A percentile compares a stretch with the other conserved stretches of the same genome.
Conservation (phyloP, 2,329 filamentous ascomycete species). For the Penicillium decumbens region DNA sequence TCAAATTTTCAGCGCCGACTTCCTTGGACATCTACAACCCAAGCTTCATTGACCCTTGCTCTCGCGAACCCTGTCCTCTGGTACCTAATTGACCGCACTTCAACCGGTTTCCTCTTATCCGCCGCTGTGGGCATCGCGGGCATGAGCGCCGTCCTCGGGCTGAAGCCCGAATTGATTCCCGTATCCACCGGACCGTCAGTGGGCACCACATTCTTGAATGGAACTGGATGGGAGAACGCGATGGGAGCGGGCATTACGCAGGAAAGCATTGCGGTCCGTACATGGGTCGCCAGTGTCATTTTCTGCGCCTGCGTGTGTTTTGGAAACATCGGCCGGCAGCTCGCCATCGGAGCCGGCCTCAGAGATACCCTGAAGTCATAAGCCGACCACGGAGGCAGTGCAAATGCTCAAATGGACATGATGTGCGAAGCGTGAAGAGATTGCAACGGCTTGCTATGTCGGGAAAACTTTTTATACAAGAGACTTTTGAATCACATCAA, state of each 20-base stretch:
- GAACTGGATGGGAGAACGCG: slow-evolving; percentile 29
- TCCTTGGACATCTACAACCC: slow-evolving; percentile 91
- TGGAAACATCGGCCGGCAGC: slow-evolving; percentile 82
- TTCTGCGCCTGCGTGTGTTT: slow-evolving; percentile 96
- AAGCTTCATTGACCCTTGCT: slow-evolving; percentile 82
- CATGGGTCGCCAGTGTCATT: slow-evolving; percentile 88
- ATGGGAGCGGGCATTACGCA: slow-evolving; percentile 38
- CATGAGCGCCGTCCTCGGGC: slow-evolving; percentile 66
- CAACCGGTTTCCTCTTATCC: slow-evolving; percentile 76
- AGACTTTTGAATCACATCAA: slow-evolving; percentile 2
- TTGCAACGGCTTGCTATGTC: not conserved
- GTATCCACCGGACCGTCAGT: slow-evolving; percentile 51
- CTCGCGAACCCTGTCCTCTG: slow-evolving; percentile 90
- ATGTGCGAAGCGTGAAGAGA: not conserved
- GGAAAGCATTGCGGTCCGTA: slow-evolving; percentile 60
- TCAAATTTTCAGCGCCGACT: slow-evolving; percentile 64
- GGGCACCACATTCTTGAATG: slow-evolving; percentile 26
- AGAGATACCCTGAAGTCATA: slow-evolving; percentile 22
- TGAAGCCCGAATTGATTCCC: slow-evolving; percentile 75
- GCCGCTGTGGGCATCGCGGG: slow-evolving; percentile 68
- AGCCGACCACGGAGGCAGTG: not conserved
- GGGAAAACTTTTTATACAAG: not conserved
- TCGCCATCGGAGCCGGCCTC: slow-evolving; percentile 52
- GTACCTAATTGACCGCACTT: slow-evolving; percentile 92
- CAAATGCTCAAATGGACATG: not conserved